phyloP scores from a whole-genome alignment of 2,329 filamentous ascomycete species.

The Dactylellina parvicollis region DNA sequence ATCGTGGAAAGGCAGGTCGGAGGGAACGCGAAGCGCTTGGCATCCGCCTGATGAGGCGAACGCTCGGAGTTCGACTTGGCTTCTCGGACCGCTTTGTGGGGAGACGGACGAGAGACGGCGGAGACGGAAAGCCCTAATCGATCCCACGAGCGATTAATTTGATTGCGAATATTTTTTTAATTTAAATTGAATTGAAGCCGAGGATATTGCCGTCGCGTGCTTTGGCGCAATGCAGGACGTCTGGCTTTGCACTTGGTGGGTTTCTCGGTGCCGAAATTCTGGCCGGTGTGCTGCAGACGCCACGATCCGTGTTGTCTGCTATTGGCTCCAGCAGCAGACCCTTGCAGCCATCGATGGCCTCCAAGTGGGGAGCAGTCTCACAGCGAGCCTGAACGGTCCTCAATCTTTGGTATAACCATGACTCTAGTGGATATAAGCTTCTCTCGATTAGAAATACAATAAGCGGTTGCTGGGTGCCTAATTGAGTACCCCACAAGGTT shows the following conservation, averaged over 20 bases:
- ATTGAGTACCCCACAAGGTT: too few relatives aligned
- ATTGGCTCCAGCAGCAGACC: too few relatives aligned
- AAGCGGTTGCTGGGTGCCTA: too few relatives aligned
- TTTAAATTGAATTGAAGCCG: background rate
- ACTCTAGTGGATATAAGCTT: too few relatives aligned
- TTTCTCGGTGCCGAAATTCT: constrained; percentile 10
- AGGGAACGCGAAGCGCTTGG: constrained; percentile 7
- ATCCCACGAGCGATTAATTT: background rate
- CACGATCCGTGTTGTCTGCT: too few relatives aligned
- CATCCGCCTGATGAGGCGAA: constrained; percentile 15
- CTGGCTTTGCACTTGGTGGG: background rate
- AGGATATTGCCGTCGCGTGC: background rate
- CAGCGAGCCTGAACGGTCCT: too few relatives aligned
- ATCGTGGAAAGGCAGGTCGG: constrained; percentile 26
- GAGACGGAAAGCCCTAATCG: background rate
- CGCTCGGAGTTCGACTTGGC: constrained; percentile 19
- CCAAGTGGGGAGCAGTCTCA: too few relatives aligned
- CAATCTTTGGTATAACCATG: too few relatives aligned
- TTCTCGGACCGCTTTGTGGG: constrained; percentile 11
- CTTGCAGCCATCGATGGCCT: too few relatives aligned
- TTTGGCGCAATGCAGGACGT: background rate
- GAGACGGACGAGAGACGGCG: constrained; percentile 1
- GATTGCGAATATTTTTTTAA: too few relatives aligned
- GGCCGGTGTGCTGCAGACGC: too few relatives aligned
- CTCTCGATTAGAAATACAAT: too few relatives aligned